Conservation (phyloP, 345 rosid genomes). For the Lepidium aucheri region DNA sequence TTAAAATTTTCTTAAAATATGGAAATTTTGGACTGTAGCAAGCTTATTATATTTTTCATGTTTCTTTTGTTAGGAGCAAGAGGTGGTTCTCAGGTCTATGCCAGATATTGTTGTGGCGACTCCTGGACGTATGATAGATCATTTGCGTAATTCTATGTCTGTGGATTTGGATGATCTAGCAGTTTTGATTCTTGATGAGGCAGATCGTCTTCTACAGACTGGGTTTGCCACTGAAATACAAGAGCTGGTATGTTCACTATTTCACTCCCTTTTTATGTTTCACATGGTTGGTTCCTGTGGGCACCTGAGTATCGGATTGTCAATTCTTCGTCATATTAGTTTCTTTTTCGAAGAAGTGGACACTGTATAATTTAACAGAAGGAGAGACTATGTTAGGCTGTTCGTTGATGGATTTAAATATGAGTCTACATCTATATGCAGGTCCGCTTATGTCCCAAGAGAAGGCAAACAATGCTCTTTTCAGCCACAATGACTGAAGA, state of each 20-base stretch:
- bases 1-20: background rate
- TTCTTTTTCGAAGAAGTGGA: background rate
- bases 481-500: slow-evolving; percentile 99
- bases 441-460: slow-evolving; percentile 87
- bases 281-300: background rate
- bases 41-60: slow-evolving; percentile 5
- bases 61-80: slow-evolving; percentile 58
- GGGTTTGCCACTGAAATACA: slow-evolving; percentile 93
- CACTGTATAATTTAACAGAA: background rate
- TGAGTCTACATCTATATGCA: slow-evolving; percentile 25
- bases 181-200: slow-evolving; percentile 89
- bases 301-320: background rate
- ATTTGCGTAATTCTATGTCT: slow-evolving; percentile 90
- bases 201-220: slow-evolving; percentile 93
- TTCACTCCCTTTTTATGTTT: background rate
- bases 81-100: slow-evolving; percentile 76
- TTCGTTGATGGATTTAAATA: background rate
- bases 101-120: slow-evolving; percentile 98
- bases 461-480: slow-evolving; percentile 94
- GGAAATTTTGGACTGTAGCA: background rate
- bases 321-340: background rate
- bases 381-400: background rate
- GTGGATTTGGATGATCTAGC: slow-evolving; percentile 92
- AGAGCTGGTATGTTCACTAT: slow-evolving; percentile 57
- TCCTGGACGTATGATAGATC: slow-evolving; percentile 97